Evolutionary conservation across 495 filamentous ascomycete species (phyloP).

Genomic region (Penicillium taxi): DNA sequence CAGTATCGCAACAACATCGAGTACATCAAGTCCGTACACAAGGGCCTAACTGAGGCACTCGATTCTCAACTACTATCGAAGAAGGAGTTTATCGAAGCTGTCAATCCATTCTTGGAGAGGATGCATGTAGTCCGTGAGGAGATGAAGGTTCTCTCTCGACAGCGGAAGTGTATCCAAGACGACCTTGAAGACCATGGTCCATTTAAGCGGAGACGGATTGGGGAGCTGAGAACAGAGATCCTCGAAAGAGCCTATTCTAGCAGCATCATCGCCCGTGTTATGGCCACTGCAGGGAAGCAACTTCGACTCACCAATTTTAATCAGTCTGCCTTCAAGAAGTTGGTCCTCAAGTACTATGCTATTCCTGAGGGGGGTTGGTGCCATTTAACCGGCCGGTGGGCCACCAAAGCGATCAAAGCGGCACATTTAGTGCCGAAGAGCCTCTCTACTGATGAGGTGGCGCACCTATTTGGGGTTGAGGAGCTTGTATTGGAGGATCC

Average conservation of each 20-base stretch:
- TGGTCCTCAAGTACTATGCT: slow-evolving; percentile 4
- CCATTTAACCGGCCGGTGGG: slow-evolving; percentile 2
- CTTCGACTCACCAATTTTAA: slow-evolving; percentile 2
- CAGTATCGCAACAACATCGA: too few relatives aligned
- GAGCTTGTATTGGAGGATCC: slow-evolving; percentile 1
- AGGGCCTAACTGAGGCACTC: too few relatives aligned
- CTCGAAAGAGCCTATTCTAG: slow-evolving; percentile 9
- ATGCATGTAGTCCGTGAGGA: too few relatives aligned
- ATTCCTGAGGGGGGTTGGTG: slow-evolving; percentile 1
- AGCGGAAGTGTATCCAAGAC: too few relatives aligned
- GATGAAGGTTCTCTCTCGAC: too few relatives aligned
- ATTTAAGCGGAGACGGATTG: too few relatives aligned
- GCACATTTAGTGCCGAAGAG: slow-evolving; percentile 15
- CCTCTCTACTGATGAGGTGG: slow-evolving; percentile 6
- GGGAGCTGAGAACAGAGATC: too few relatives aligned
- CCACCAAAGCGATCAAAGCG: slow-evolving; percentile 6
- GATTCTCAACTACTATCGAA: too few relatives aligned
- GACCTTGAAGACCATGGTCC: too few relatives aligned
- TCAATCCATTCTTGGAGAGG: too few relatives aligned
- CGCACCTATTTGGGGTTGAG: slow-evolving; percentile 12
- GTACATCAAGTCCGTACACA: too few relatives aligned
- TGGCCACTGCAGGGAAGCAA: slow-evolving; percentile 9
- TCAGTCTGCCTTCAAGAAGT: slow-evolving; percentile 5
- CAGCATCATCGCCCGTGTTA: slow-evolving; percentile 8
- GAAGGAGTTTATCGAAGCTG: too few relatives aligned